Base-by-base conservation (phyloP, 1,284 basidiomycete genomes). In the Rhodotorula sp. region DNA sequence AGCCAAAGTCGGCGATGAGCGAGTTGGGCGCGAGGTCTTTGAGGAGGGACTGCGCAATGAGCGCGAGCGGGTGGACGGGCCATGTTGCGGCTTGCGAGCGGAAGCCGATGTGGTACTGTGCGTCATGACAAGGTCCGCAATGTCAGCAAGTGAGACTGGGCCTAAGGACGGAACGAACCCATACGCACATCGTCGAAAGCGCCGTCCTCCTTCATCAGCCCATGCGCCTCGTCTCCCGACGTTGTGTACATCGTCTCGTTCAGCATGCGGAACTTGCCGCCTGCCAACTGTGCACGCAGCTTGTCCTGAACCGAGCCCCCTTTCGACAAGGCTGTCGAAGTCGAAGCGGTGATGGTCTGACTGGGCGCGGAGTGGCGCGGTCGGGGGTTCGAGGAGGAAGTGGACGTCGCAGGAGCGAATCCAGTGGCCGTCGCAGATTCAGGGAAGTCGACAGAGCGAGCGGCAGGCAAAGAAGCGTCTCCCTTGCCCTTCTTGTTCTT, bases 1-100 rank as follows among this genome's bases (percentile, higher is more conserved):
- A 98, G 11, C 96, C 96, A 30, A 99, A 84, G 81, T 99, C 96
- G 30, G 88, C 93, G 58, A 99, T 87, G 68, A 98, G 82, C 0
- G 89, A 88, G 4, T 76, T 75, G 65, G 84, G 85, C 27, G 82
- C 67, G 9, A 90, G 86, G 72, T 88, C 88, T 34, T 83, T 80
- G 15, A 86, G 64, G 59, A 81, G 86, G 29, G 90, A 82, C 17
- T 71, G 82, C 61, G 89, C 85, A 79, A 93, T 92, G 78, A 90
- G 85, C 44, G 89, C 84, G 30, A 95, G 88, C 1, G 94, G 94
- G 77, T 95, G 94, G 2, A 86, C 87, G 0, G 94, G 94, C 94
- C 94, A 97, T 5, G 88, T 87, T 63, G 89, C 85, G 7, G 94
- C 92, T 81, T 95, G 92, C 66, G 73, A 75, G 11, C 92, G 87